Evolutionary conservation across 306 rosid genomes (phyloP), one percentile per base, ranked within the genome.

Genomic region (Quercus wislizeni): DNA sequence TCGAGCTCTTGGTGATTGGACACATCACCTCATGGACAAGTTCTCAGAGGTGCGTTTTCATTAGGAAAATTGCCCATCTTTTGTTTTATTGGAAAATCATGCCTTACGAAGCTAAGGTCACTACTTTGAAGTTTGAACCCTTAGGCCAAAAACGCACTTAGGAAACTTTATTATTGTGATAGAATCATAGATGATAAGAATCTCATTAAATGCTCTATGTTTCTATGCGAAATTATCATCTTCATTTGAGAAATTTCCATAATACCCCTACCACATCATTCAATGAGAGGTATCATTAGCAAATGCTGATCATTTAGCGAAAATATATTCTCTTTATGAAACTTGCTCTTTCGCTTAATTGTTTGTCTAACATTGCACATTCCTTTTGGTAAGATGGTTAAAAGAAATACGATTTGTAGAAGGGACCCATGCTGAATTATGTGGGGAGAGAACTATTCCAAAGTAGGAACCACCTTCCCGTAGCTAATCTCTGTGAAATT

Each of bases 1-100:
- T 55, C 87, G 92, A 71, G 85, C 83, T 71, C 49, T 80, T 6
- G 94, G 94, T 14, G 94, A 90, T 23, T 90, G 94, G 94, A 88
- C 92, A 5, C 43, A 80, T 57, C 87, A 88, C 25, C 89, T 90
- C n/a, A 78, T 73, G 70, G 75, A 81, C 35, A 86, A 81, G 73
- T 90, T 90, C 78, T 85, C 92, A 63, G 63, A 88, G 89, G 94
- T 90, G 76, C 4, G 73, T 55, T 14, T n/a, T 55, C 74, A n/a
- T 49, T 71, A 1, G 15, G 1, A 41, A 41, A 7, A 38, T 7
- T 38, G 2, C 46, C 12, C 46, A 41, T 41, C 46, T 8, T 41
- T 41, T 12, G 46, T 41, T 41, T 41, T 41, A 41, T 41, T 41
- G 46, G 12, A 41, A 41, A 41, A 41, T 41, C 46, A 41, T 41